Evolutionary conservation across 257 asterid species (phyloP).

Genomic region (Parsonsia alboflavescens): DNA sequence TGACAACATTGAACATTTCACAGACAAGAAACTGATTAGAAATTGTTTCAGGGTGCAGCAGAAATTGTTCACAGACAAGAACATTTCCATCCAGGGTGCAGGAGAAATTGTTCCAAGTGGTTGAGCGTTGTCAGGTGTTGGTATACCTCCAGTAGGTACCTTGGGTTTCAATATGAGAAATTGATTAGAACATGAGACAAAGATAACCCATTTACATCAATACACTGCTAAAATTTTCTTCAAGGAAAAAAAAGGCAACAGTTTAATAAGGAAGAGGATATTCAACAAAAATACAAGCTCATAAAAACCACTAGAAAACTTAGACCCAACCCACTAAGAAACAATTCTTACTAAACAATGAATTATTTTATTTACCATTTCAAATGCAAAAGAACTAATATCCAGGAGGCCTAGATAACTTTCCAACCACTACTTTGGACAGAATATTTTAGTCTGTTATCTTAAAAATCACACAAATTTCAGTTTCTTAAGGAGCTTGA

Average conservation of each 20-base stretch:
- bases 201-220: too few species aligned
- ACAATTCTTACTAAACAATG: too few species aligned
- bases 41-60: too few species aligned
- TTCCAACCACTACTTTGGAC: too few species aligned
- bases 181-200: conserved; percentile 12
- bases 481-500: too few species aligned
- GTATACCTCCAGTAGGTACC: conserved; percentile 93
- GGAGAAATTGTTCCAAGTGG: conserved; percentile 95
- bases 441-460: too few species aligned
- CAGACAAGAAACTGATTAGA: too few species aligned
- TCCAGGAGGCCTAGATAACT: too few species aligned
- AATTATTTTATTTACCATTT: too few species aligned
- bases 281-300: background rate
- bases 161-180: conserved; percentile 20
- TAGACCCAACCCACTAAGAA: background rate
- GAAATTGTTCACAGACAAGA: conserved; percentile 97
- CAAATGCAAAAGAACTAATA: too few species aligned
- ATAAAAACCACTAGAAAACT: background rate
- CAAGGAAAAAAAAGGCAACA: background rate
- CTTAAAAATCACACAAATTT: too few species aligned
- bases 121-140: conserved; percentile 65
- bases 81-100: conserved; percentile 99
- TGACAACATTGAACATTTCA: too few species aligned
- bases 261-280: background rate
- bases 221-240: background rate